Percentiles rank a stretch among this genome's conserved stretches.
Conservation (phyloP, 345 rosid species). For the Hibiscus trionum region DNA sequence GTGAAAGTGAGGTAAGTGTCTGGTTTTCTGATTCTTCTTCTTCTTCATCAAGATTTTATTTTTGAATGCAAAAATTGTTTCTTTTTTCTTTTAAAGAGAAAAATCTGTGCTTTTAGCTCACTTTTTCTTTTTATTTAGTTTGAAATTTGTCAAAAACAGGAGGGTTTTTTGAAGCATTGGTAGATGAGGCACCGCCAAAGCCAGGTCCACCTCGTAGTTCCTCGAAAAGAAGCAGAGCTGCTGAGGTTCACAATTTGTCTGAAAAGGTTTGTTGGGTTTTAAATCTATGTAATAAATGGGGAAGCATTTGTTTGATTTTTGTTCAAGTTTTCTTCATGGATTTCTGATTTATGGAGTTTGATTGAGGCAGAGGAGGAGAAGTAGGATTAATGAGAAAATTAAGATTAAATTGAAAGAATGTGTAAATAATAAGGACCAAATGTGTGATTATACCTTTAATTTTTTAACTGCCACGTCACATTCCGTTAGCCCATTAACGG, state of each 20-base stretch:
- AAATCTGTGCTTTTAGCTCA: not conserved
- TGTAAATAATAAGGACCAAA: too few relatives aligned
- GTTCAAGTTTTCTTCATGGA: not conserved
- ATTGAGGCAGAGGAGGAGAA: constrained; percentile 68
- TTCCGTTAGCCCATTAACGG: too few relatives aligned
- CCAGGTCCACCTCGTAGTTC: constrained; percentile 45
- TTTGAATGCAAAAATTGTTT: not conserved
- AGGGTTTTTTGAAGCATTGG: constrained; percentile 58
- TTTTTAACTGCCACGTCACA: too few relatives aligned
- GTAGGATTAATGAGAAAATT: constrained; percentile 95
- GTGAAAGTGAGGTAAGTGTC: constrained; percentile 65
- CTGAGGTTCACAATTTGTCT: constrained; percentile 93
- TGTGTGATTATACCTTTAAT: too few relatives aligned
- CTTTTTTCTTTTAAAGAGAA: not conserved
- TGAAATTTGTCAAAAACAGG: constrained; percentile 25
- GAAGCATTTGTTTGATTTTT: not conserved
- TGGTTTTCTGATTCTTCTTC: not conserved
- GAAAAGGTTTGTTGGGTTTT: constrained; percentile 55
- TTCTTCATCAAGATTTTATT: not conserved
- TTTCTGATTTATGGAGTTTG: constrained; percentile 6
- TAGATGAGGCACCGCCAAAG: constrained; percentile 44
- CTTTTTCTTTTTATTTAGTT: not conserved
- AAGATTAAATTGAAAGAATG: too few relatives aligned
- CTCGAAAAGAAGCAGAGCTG: constrained; percentile 88
- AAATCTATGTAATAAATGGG: not conserved